These are phyloP conservation scores for Phlyctochytrium planicorne DNA, from an alignment of 192 early-diverging fungal genomes.

Conservation along the genomic window DNA sequence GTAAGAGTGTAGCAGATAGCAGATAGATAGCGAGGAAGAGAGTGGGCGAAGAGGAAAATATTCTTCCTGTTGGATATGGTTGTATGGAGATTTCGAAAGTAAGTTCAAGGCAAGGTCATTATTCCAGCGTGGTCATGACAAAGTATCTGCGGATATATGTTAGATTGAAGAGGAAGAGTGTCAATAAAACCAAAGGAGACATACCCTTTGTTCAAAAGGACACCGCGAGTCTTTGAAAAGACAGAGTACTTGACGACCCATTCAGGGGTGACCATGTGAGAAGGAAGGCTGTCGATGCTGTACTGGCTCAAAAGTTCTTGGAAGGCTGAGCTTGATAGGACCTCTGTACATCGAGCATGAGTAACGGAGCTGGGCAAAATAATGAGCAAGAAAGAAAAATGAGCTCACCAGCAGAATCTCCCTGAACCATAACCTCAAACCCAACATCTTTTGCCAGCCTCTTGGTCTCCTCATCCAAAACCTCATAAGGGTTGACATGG, in stretches of 20 bases:
- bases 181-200: background rate
- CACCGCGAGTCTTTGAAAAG: constrained; percentile 6
- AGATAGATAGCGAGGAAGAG: too few relatives aligned
- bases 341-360: background rate
- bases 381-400: background rate
- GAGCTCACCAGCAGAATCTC: background rate
- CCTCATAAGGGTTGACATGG: background rate
- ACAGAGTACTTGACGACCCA: constrained; percentile 22
- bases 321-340: background rate
- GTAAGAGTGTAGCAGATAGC: too few relatives aligned
- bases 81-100: too few relatives aligned
- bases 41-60: too few relatives aligned
- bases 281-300: background rate
- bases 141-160: background rate
- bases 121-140: background rate
- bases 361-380: background rate
- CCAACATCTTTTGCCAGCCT: constrained; percentile 5
- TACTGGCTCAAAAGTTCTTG: background rate
- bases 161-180: background rate
- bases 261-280: background rate
- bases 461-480: background rate
- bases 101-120: too few relatives aligned
- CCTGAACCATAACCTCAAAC: constrained; percentile 1
- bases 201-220: constrained; percentile 12
- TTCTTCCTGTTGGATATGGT: too few relatives aligned